phyloP scores from a whole-genome alignment of 1,139 yeast genomes.

The Fermentozyma sake region DNA sequence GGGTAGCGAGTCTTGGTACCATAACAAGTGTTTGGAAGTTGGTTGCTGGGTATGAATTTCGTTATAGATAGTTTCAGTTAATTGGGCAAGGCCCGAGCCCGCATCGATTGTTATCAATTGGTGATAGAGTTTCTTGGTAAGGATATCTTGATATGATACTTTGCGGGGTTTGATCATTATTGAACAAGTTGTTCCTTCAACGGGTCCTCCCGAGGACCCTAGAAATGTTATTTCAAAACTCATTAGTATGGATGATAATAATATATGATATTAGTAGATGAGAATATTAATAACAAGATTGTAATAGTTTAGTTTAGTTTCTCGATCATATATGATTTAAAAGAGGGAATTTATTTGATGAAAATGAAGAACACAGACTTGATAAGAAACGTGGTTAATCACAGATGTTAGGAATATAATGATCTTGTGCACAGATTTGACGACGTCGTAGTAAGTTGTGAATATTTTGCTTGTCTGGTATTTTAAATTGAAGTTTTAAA shows the following conservation, averaged over 20 bases:
- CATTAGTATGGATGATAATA: conserved; percentile 7
- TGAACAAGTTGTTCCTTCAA: conserved; percentile 63
- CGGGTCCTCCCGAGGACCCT: conserved; percentile 80
- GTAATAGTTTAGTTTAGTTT: no score
- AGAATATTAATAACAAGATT: no score
- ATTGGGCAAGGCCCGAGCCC: conserved; percentile 64
- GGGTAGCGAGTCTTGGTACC: conserved; percentile 23
- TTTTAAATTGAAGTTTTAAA: no score
- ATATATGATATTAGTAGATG: no score
- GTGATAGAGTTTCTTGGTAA: conserved; percentile 14
- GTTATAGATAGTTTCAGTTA: conserved; percentile 46
- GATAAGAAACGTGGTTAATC: no score
- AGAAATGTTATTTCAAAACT: conserved; percentile 52
- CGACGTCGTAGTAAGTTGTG: no score
- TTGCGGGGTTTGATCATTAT: conserved; percentile 56
- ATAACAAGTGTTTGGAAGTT: neutral
- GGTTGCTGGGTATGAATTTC: conserved; percentile 10
- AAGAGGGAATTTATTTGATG: no score
- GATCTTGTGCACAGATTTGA: no score
- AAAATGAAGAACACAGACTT: no score
- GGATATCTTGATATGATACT: conserved; percentile 32
- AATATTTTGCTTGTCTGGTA: no score
- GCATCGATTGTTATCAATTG: conserved; percentile 65
- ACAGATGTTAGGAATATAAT: no score
- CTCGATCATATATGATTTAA: no score